phyloP scores from a whole-genome alignment of 192 early-diverging fungal genomes.

The Chytriomyces sp. region DNA sequence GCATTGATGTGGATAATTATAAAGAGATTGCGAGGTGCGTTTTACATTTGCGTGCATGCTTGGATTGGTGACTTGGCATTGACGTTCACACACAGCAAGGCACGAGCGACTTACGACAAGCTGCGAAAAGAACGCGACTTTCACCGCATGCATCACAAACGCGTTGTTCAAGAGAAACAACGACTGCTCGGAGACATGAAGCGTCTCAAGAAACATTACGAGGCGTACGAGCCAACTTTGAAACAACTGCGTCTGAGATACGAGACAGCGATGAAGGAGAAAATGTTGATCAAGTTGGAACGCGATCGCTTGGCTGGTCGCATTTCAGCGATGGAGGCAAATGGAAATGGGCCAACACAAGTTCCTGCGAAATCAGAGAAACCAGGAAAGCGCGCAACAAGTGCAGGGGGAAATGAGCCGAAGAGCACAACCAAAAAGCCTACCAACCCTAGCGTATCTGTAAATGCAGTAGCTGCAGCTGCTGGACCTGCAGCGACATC shows the following conservation, averaged over 20 bases:
- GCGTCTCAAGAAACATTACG: conserved; percentile 60
- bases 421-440: neutral
- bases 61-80: neutral
- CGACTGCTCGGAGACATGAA: conserved; percentile 58
- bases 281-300: conserved; percentile 62
- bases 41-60: neutral
- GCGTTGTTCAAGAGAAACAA: conserved; percentile 64
- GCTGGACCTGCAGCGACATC: conserved; percentile 1
- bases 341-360: neutral
- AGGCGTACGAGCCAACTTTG: conserved; percentile 53
- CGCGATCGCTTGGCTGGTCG: conserved; percentile 53
- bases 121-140: conserved; percentile 64
- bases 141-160: conserved; percentile 67
- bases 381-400: conserved; percentile 1
- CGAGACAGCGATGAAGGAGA: conserved; percentile 65
- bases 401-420: conserved; percentile 1
- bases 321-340: conserved; percentile 35
- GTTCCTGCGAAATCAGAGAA: conserved; percentile 13
- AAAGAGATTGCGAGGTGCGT: conserved; percentile 63
- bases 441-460: conserved; percentile 7
- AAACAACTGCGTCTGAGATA: conserved; percentile 53
- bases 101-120: conserved; percentile 62
- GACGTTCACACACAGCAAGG: conserved; percentile 47
- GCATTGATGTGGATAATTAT: conserved; percentile 59
- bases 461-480: neutral